Evolutionary conservation across 2,329 filamentous ascomycete species (phyloP), one percentile per base, ranked within the genome.

Genomic region (Pezicula neosporulosa): DNA sequence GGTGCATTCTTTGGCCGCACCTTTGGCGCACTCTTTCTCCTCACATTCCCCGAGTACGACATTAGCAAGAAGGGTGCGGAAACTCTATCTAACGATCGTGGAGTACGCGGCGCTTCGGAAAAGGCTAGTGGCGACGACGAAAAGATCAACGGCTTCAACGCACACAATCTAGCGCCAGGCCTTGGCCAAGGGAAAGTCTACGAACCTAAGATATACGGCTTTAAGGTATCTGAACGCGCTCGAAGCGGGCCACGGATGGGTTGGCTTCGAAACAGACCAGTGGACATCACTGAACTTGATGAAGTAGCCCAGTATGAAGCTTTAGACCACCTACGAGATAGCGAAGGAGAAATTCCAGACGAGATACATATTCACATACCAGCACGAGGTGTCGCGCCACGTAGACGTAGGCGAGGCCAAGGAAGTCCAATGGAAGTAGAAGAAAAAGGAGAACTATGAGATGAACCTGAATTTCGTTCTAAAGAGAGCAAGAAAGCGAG

Each of bases 1-100:
- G 94, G 94, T 48, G 94, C 94, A 44, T 99, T 97, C 76, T 99
- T 99, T 66, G 94, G 94, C 44, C 93, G 94, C 49, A 99, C 94
- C 0, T 99, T 99, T 69, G 92, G 92, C 55, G 91, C 91, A 43
- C 83, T 99, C 53, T 99, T 99, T 75, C 90, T 99, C 68, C 93
- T 99, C 77, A 99, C 93, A 37, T 99, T 97, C 70, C 93, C 94
- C 35, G 94, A 99, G 67, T 88, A 97, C 66, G 91, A 97, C 61
- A 83, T 97, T 53, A 86, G 85, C 30, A 86, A 87, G 64, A 83
- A 84, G 61, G 85, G 85, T 51, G 74, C 77, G 49, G 80, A 86
- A 46, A 73, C 79, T n/a, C 72, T 87, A 15, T 69, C 54, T 58
- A 37, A 68, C 68, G 27, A 57, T 56, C 62, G 59, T 63, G 50